Percentiles rank a stretch among this genome's conserved stretches.
These are phyloP conservation scores for Syncephalis plumigaleata DNA, from an alignment of 371 early-diverging fungal genomes.

Conservation along the genomic window DNA sequence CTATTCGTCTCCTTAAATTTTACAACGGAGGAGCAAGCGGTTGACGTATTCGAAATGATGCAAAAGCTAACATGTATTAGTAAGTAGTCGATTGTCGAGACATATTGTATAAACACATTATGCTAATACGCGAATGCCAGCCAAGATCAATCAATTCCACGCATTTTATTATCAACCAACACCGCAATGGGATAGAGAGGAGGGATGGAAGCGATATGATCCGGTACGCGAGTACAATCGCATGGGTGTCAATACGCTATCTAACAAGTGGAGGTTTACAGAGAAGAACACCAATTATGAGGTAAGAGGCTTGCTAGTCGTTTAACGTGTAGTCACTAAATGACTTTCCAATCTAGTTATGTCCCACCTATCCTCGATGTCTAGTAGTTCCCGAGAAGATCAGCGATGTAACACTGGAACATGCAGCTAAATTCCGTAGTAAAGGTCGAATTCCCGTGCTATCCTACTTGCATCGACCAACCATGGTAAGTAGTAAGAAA, in stretches of 20 bases:
- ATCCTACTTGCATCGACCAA: slow-evolving; percentile 71
- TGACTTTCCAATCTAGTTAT: slow-evolving; percentile 36
- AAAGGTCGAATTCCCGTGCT: slow-evolving; percentile 81
- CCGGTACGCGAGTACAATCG: slow-evolving; percentile 63
- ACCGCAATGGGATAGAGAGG: slow-evolving; percentile 17
- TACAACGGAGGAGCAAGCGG: slow-evolving; percentile 44
- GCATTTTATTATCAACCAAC: slow-evolving; percentile 57
- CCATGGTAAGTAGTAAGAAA: slow-evolving; percentile 36
- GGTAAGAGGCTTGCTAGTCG: too few relatives aligned
- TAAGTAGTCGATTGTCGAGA: slow-evolving; percentile 12
- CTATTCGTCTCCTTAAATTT: slow-evolving; percentile 48
- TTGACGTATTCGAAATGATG: slow-evolving; percentile 61
- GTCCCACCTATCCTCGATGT: slow-evolving; percentile 72
- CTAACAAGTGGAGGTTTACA: slow-evolving; percentile 61
- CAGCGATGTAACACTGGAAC: slow-evolving; percentile 72
- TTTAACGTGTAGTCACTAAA: too few relatives aligned
- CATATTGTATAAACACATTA: too few relatives aligned
- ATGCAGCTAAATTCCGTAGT: slow-evolving; percentile 83
- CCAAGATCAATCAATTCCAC: slow-evolving; percentile 53
- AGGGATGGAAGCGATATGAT: slow-evolving; percentile 62
- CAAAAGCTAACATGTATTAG: slow-evolving; percentile 47
- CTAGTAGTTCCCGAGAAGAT: slow-evolving; percentile 77
- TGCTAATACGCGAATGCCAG: too few relatives aligned
- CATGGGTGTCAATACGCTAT: slow-evolving; percentile 62
- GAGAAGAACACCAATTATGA: slow-evolving; percentile 52